Evolutionary conservation across 805 yeast species (phyloP).

Genomic region (Hanseniaspora pseudoguilliermondii): DNA sequence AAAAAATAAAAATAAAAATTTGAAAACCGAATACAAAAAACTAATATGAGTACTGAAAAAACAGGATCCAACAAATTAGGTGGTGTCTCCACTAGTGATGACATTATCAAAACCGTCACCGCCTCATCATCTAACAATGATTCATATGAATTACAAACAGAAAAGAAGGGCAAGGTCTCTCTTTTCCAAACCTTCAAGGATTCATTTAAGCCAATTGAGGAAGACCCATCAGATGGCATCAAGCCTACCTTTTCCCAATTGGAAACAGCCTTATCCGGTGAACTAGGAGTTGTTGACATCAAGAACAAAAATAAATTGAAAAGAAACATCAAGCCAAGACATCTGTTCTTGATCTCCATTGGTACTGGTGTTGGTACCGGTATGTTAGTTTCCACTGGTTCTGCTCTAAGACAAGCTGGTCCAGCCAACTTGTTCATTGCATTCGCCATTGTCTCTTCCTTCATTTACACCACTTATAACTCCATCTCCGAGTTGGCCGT

Average conservation of each 20-base stretch:
- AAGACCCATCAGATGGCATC: conserved; percentile 15
- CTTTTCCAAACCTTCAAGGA: conserved; percentile 16
- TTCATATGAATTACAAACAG: background rate
- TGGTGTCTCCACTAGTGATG: background rate
- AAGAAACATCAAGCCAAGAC: conserved; percentile 29
- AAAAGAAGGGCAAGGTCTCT: conserved; percentile 1
- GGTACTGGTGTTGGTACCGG: conserved; percentile 84
- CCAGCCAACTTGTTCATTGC: conserved; percentile 43
- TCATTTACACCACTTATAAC: conserved; percentile 47
- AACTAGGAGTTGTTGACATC: background rate
- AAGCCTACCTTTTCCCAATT: background rate
- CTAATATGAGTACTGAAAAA: conserved; percentile 6
- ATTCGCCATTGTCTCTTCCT: conserved; percentile 42
- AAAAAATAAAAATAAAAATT: background rate
- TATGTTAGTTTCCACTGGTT: conserved; percentile 45
- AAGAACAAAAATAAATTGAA: conserved; percentile 22
- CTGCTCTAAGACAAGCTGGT: conserved; percentile 34
- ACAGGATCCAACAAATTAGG: background rate
- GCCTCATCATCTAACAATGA: background rate
- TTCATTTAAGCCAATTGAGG: conserved; percentile 20
- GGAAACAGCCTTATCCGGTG: background rate
- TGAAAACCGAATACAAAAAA: too few species aligned
- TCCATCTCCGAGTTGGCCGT: conserved; percentile 46
- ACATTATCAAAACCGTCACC: background rate
- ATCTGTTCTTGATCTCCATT: conserved; percentile 61